Evolutionary conservation across 208 protist species (phyloP), one percentile per base, ranked within the genome.

Genomic region (Porcisia deanei): DNA sequence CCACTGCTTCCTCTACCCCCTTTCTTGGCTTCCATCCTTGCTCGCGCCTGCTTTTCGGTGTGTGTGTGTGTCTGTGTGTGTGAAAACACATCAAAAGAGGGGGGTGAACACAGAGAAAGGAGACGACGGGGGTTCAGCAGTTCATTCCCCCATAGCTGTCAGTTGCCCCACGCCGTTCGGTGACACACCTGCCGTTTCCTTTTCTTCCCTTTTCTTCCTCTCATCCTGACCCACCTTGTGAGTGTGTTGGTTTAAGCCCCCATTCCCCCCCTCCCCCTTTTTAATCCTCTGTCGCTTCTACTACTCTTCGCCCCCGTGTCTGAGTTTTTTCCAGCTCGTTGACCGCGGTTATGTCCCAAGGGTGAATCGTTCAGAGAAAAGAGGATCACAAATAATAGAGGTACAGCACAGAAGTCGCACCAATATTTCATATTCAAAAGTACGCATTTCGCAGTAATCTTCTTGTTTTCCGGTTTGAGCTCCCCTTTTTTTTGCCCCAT

Each of bases 201-300:
- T 55, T 70, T 25, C 30, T 39, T 14, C 39, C 8, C 18, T 37
- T 43, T 59, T 54, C 64, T 49, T 75, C 43, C 76, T 18, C 71
- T 30, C 47, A 52, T 52, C 59, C 20, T 47, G 39, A 18, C 10
- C 5, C 25, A 66, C 12, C 18, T 25, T 80, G 43, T 71, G 37
- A 74, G 77, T 75, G 34, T 77, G n/a, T 66, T 52, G 49, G 30
- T 73, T 71, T 70, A 18, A 64, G 64, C 20, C n/a, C 60, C 22
- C 41, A 9, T 14, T 43, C 30, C 30, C 30, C 47, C 37, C 14
- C 25, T 37, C 55, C 49, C 34, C n/a, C 58, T 72, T 66, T 54
- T 45, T 59, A 49, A n/a, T 68, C 64, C 47, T 37, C 12, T 41
- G 10, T n/a, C 72, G 18, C 37, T 25, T 52, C 61, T 75, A 67